A percentile compares a stretch with the other conserved stretches of the same genome.
Conservation (phyloP, 352 stramenopile genomes). For the Phytophthora nicotianae region DNA sequence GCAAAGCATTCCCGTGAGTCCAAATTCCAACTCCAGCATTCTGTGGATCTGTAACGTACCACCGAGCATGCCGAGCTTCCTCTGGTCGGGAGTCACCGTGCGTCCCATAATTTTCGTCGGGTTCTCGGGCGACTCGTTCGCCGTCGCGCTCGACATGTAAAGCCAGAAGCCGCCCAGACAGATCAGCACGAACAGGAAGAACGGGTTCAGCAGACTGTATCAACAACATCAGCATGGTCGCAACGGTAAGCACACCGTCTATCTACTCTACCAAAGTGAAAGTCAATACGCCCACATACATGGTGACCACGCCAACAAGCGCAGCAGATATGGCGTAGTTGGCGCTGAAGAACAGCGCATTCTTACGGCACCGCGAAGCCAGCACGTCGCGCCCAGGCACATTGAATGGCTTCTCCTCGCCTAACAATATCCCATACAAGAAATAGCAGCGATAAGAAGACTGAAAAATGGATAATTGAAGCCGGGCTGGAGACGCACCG, state of each 20-base stretch:
- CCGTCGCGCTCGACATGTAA: constrained; percentile 73
- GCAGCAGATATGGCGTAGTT: constrained; percentile 85
- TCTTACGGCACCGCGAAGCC: constrained; percentile 71
- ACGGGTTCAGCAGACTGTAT: constrained; percentile 77
- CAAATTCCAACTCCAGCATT: neutral
- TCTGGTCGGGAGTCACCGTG: constrained; percentile 73
- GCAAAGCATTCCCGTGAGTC: constrained; percentile 8
- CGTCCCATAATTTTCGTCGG: constrained; percentile 77
- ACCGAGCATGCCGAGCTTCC: constrained; percentile 79
- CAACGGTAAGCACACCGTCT: constrained; percentile 10
- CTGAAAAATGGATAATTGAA: neutral
- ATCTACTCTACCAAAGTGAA: neutral
- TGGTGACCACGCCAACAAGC: constrained; percentile 81
- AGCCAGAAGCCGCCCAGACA: constrained; percentile 83
- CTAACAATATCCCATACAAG: constrained; percentile 26
- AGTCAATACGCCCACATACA: no score
- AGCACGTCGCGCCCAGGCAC: constrained; percentile 69
- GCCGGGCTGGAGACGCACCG: constrained; percentile 33
- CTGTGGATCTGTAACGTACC: constrained; percentile 40
- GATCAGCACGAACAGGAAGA: constrained; percentile 89
- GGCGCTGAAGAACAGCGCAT: constrained; percentile 83
- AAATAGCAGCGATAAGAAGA: constrained; percentile 10
- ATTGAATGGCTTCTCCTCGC: constrained; percentile 88
- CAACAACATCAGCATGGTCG: constrained; percentile 6
- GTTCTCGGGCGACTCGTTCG: constrained; percentile 73